Conservation (phyloP, 2,329 filamentous ascomycete genomes). For the Xylariaceae sp. region DNA sequence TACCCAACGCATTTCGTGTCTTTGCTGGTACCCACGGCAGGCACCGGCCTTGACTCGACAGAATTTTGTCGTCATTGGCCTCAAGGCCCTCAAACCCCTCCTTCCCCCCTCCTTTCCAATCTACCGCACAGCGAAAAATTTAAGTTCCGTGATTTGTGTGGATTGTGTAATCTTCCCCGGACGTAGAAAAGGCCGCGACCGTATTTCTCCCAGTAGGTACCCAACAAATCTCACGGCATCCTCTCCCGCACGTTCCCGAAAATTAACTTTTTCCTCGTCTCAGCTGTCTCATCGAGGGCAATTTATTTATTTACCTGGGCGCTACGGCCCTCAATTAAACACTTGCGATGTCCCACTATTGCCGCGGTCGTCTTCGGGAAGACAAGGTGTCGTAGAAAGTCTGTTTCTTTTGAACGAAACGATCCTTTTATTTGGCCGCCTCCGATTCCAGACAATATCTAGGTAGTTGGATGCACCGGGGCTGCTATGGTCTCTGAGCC, state of each 20-base stretch:
- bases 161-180: conserved; percentile 10
- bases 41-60: not conserved
- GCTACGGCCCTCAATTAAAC: not conserved
- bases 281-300: conserved; percentile 1
- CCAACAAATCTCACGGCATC: conserved; percentile 10
- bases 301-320: not conserved
- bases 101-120: conserved; percentile 1
- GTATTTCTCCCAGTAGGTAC: conserved; percentile 1
- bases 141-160: conserved; percentile 7
- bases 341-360: not conserved
- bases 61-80: not conserved
- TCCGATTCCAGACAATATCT: not conserved
- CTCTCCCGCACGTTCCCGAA: conserved; percentile 17
- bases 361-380: not conserved
- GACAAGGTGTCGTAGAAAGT: no score
- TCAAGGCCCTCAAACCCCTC: not conserved
- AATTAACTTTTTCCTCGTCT: not conserved
- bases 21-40: not conserved
- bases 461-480: not conserved
- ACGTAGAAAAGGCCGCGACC: conserved; percentile 5
- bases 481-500: not conserved
- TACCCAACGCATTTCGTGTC: not conserved
- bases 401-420: no score
- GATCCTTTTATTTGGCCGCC: not conserved
- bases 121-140: not conserved